Evolutionary conservation across 1,284 basidiomycete species (phyloP), one percentile per base, ranked within the genome.

Genomic region (Neolentinus lepideus): DNA sequence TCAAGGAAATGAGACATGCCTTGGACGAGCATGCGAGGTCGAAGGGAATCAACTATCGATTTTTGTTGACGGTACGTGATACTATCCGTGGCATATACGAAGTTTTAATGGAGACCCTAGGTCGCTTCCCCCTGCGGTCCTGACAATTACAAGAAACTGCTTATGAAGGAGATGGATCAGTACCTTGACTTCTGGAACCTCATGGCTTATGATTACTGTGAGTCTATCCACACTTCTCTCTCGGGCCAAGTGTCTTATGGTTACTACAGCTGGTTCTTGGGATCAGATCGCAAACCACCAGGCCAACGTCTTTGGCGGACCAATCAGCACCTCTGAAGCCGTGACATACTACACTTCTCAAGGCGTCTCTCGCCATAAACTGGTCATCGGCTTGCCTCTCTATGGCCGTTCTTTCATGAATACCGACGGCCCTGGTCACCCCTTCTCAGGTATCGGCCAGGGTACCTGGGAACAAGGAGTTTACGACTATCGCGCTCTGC

Each of bases 131-230:
- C 96, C 1, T 96, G 94, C 69, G 96, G 96, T n/a, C 79, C 85
- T 4, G 81, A 90, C 58, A 85, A 97, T 64, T 93, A 93, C 71
- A 75, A 85, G 67, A 85, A 86, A 60, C 76, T 98, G 4, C 77
- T 85, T 56, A 77, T 94, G 36, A 71, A 68, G 22, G 91, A 90
- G 59, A 98, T 99, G 95, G 90, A 96, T 67, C 77, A 77, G 58
- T 82, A 76, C 58, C 84, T 99, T 25, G 91, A 94, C 64, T 94
- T 97, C 67, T 98, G 94, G 95, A 98, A 98, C 69, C 74, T 99
- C 69, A 99, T 99, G 97, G 85, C 92, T 1, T 90, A 91, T 60
- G 88, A 91, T 65, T 91, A 87, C 63, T 80, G 88, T 88, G 59
- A 60, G 84, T 70, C 33, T 22, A 25, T 43, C 10, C 9, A 8